Evolutionary conservation across 2,329 filamentous ascomycete genomes (phyloP).

Genomic region (Geosmithia putterillii): DNA sequence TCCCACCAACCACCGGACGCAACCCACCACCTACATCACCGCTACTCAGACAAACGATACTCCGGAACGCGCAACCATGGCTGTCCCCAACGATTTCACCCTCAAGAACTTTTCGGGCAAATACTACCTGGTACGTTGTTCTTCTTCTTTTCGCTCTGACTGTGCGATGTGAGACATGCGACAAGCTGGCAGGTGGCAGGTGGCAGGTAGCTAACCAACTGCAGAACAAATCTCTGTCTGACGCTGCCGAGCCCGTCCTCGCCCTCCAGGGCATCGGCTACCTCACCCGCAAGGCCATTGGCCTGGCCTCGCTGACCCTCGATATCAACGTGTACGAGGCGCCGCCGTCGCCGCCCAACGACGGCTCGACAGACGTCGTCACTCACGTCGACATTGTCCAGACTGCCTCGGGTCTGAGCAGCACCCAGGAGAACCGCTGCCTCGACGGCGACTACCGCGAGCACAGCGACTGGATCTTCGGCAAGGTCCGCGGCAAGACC

Average conservation of each 20-base stretch:
- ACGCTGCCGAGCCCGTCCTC: constrained; percentile 56
- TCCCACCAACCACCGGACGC: neutral
- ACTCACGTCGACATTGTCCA: constrained; percentile 63
- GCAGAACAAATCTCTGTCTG: constrained; percentile 66
- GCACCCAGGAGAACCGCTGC: constrained; percentile 44
- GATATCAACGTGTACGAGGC: constrained; percentile 42
- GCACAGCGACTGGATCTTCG: constrained; percentile 73
- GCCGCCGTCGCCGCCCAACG: constrained; percentile 24
- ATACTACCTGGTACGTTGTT: constrained; percentile 51
- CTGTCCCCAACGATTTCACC: constrained; percentile 55
- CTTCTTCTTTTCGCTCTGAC: constrained; percentile 2
- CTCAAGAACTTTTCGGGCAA: constrained; percentile 56
- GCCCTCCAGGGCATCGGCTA: constrained; percentile 60
- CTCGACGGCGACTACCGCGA: constrained; percentile 40
- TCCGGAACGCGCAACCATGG: constrained; percentile 40
- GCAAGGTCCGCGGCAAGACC: constrained; percentile 50
- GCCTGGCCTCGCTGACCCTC: constrained; percentile 56
- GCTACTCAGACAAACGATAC: neutral
- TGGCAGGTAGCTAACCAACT: neutral
- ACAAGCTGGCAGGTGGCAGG: neutral
- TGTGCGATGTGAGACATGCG: neutral
- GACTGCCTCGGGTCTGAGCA: constrained; percentile 58
- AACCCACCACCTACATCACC: neutral
- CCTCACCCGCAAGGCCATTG: constrained; percentile 60
- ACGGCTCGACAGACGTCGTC: constrained; percentile 24